phyloP scores from a whole-genome alignment of 1,139 yeast species.

The Sugiyamaella neomexicana region DNA sequence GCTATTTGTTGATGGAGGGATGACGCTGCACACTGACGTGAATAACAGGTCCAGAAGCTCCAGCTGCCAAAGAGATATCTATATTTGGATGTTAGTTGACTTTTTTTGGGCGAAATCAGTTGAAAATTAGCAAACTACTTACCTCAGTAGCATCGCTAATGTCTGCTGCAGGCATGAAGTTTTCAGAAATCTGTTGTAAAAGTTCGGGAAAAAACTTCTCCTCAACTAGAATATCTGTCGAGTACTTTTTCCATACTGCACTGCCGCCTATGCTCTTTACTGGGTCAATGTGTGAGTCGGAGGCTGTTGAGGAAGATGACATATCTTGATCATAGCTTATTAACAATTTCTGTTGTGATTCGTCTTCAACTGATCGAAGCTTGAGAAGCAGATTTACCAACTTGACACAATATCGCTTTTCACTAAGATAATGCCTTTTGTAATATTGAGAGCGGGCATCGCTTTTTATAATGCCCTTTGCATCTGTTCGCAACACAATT shows the following conservation, averaged over 20 bases:
- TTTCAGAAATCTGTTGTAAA: conserved; percentile 21
- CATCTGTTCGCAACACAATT: conserved; percentile 30
- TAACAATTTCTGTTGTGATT: not conserved
- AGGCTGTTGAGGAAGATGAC: conserved; percentile 1
- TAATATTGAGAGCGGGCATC: conserved; percentile 27
- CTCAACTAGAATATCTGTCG: conserved; percentile 31
- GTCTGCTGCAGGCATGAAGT: conserved; percentile 21
- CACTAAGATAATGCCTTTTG: conserved; percentile 29
- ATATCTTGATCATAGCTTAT: not conserved
- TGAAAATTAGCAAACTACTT: not conserved
- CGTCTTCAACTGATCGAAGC: not conserved
- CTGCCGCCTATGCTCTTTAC: not conserved
- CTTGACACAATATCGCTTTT: conserved; percentile 30
- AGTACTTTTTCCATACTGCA: conserved; percentile 20
- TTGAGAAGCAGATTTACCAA: conserved; percentile 15
- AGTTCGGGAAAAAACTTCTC: conserved; percentile 28
- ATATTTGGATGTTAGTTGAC: not conserved
- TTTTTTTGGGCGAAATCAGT: not conserved
- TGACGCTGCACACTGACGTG: conserved; percentile 34
- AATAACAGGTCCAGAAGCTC: conserved; percentile 36
- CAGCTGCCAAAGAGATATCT: conserved; percentile 17
- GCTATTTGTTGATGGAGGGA: conserved; percentile 30
- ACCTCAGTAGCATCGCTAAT: conserved; percentile 10
- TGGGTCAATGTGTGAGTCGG: not conserved
- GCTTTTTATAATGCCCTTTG: conserved; percentile 26